Conservation (phyloP, 2,329 filamentous ascomycete genomes). For the Pseudogymnoascus sp. region DNA sequence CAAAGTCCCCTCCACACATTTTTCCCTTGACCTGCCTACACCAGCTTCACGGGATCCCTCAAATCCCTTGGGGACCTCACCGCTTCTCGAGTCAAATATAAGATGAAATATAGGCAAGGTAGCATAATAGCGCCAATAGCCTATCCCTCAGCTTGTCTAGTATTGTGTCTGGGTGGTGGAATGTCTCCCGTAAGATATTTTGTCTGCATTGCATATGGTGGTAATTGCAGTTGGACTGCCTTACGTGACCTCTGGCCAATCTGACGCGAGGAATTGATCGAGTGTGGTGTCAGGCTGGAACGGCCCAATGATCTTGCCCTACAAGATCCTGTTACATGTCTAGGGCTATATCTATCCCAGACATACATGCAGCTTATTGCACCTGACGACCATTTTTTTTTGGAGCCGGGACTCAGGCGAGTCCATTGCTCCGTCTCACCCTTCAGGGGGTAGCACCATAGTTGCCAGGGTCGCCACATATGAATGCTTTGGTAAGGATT, state of each 20-base stretch:
- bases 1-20: neutral
- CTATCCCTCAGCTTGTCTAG: neutral
- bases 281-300: conserved; percentile 2
- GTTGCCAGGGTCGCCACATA: neutral
- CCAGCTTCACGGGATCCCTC: neutral
- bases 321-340: neutral
- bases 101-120: conserved; percentile 7
- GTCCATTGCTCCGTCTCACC: neutral
- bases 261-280: neutral
- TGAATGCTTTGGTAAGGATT: neutral
- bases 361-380: conserved; percentile 7
- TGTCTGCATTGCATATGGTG: conserved; percentile 5
- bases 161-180: neutral
- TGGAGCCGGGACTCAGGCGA: neutral
- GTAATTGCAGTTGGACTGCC: conserved; percentile 3
- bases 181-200: neutral
- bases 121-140: neutral
- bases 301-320: conserved; percentile 7
- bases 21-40: neutral
- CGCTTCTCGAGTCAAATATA: conserved; percentile 5
- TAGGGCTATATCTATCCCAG: conserved; percentile 5
- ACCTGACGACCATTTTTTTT: conserved; percentile 7
- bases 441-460: neutral
- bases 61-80: conserved; percentile 1
- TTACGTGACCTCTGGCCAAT: neutral